These are phyloP conservation scores for Puccinellia tenuiflora DNA, from an alignment of 176 grass and related monocot species.

Conservation along the genomic window DNA sequence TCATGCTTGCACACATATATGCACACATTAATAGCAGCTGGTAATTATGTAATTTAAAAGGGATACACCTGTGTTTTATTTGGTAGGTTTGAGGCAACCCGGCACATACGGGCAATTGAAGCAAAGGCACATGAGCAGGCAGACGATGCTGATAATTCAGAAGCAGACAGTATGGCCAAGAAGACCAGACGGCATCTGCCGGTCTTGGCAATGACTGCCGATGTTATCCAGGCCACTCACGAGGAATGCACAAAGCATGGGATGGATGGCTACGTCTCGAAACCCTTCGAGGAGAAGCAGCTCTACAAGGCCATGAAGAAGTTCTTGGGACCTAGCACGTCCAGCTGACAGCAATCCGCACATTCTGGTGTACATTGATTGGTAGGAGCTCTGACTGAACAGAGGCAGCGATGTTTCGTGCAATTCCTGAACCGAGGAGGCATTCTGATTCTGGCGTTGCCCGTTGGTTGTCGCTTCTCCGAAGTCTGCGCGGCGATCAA, in stretches of 20 bases:
- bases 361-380: not conserved
- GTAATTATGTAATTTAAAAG: not conserved
- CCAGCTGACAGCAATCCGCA: not conserved
- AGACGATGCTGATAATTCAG: not conserved
- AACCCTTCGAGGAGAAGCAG: constrained; percentile 94
- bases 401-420: constrained; percentile 23
- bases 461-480: not conserved
- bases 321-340: constrained; percentile 45
- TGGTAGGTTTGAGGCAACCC: constrained; percentile 78
- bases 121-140: constrained; percentile 42
- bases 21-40: not conserved
- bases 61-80: not conserved
- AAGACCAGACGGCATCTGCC: constrained; percentile 51
- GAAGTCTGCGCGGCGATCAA: not conserved
- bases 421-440: not conserved
- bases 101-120: constrained; percentile 72
- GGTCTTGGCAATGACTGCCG: constrained; percentile 90
- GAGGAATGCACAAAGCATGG: constrained; percentile 84
- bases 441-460: constrained; percentile 7
- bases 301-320: constrained; percentile 75
- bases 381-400: not conserved
- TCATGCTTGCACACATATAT: not conserved
- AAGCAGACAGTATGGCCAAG: constrained; percentile 2
- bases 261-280: constrained; percentile 96
- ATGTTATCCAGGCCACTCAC: constrained; percentile 88